A percentile compares a stretch with the other conserved stretches of the same genome.
These are phyloP conservation scores for Akanthomyces uredinophilus DNA, from an alignment of 2,329 filamentous ascomycete genomes.

Conservation along the genomic window DNA sequence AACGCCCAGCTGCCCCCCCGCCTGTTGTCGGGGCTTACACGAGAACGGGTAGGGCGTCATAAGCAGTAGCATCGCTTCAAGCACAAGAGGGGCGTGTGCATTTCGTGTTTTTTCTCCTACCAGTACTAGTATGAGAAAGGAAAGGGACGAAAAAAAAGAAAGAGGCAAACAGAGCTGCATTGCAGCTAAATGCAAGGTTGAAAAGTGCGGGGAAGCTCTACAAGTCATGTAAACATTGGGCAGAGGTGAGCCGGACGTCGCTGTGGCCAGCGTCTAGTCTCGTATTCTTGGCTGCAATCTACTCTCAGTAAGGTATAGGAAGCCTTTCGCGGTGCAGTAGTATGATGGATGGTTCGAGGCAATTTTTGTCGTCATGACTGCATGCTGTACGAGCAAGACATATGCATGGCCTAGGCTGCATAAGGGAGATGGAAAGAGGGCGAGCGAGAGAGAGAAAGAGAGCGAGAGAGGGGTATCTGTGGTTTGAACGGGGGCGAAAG, in stretches of 20 bases:
- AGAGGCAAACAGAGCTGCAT: background rate
- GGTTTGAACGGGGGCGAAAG: background rate
- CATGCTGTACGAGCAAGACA: conserved; percentile 5
- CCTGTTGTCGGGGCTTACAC: background rate
- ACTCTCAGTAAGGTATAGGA: background rate
- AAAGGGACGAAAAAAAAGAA: background rate
- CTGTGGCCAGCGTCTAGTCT: background rate
- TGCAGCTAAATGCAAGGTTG: background rate
- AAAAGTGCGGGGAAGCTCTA: background rate
- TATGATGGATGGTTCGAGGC: background rate
- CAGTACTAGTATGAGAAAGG: background rate
- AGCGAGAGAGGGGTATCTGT: background rate
- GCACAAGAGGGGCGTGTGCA: background rate
- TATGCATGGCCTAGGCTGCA: background rate
- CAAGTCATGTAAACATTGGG: background rate
- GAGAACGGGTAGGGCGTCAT: background rate
- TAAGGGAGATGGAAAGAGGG: background rate
- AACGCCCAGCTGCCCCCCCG: background rate
- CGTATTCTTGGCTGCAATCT: background rate
- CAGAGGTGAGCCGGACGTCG: background rate
- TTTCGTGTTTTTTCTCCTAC: background rate
- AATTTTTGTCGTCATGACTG: background rate
- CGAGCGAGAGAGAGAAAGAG: too few species aligned
- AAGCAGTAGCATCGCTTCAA: background rate
- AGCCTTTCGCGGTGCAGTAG: background rate